These are phyloP conservation scores for Pseudonitzschia multiseries DNA, from an alignment of 108 stramenopile species.

Conservation along the genomic window DNA sequence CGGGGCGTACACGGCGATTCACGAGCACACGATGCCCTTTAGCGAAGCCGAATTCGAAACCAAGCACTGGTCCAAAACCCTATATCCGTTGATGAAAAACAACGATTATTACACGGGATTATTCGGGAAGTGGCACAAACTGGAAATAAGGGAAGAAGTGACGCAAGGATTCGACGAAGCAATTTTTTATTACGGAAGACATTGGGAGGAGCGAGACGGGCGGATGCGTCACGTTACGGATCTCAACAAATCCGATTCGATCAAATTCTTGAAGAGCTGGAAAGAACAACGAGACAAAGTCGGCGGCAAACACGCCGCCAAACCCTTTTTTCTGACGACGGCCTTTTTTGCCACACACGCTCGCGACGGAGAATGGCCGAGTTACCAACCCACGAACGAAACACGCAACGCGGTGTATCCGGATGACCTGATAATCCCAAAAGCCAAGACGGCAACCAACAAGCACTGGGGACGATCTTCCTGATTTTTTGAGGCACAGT, in stretches of 20 bases:
- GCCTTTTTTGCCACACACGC: constrained; percentile 77
- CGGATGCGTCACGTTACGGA: constrained; percentile 54
- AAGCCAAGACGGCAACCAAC: constrained; percentile 48
- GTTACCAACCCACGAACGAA: constrained; percentile 56
- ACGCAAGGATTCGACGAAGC: constrained; percentile 29
- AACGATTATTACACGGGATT: constrained; percentile 64
- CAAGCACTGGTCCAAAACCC: constrained; percentile 59
- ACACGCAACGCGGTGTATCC: constrained; percentile 55
- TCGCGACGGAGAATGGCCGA: constrained; percentile 24
- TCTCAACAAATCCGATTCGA: constrained; percentile 61
- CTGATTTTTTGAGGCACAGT: constrained; percentile 26
- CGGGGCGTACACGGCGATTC: constrained; percentile 62
- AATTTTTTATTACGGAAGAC: constrained; percentile 40
- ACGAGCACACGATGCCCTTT: constrained; percentile 28
- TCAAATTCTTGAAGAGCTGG: constrained; percentile 47
- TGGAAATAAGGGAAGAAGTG: constrained; percentile 20
- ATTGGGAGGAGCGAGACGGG: constrained; percentile 32
- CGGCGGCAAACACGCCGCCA: constrained; percentile 19
- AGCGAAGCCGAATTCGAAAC: constrained; percentile 20
- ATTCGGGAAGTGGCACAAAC: constrained; percentile 70
- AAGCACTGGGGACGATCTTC: constrained; percentile 35
- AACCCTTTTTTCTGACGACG: constrained; percentile 72
- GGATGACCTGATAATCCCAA: constrained; percentile 59
- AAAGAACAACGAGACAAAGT: background rate
- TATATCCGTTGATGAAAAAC: constrained; percentile 56